Conservation (phyloP, 192 early-diverging fungal genomes). For the Thoreauomyces humboldtii region DNA sequence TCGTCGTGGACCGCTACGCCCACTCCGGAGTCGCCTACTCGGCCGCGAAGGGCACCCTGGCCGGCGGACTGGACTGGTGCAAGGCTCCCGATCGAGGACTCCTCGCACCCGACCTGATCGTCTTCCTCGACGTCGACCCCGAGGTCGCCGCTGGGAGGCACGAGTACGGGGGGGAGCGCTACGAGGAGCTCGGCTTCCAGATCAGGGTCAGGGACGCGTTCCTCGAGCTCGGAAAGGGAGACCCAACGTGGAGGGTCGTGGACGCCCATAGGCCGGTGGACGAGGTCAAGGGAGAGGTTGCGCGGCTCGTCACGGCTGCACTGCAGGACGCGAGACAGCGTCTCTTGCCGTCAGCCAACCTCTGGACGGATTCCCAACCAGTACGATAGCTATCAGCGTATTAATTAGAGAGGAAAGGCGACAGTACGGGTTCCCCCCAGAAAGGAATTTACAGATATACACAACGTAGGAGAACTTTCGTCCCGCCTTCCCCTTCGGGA, state of each 20-base stretch:
- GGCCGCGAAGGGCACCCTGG: conserved; percentile 69
- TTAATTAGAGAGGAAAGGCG: too few relatives aligned
- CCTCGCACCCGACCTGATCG: conserved; percentile 77
- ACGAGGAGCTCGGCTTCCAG: conserved; percentile 85
- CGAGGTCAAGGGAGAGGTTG: neutral
- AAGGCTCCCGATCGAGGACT: conserved; percentile 81
- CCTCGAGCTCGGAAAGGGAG: conserved; percentile 47
- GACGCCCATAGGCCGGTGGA: conserved; percentile 15
- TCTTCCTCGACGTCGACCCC: conserved; percentile 82
- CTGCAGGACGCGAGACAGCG: neutral
- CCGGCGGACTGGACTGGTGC: conserved; percentile 80
- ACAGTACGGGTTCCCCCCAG: too few relatives aligned
- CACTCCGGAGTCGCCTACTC: conserved; percentile 95
- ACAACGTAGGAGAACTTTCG: too few relatives aligned
- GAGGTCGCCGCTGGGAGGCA: conserved; percentile 72
- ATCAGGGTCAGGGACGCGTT: conserved; percentile 73
- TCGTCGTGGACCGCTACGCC: conserved; percentile 92
- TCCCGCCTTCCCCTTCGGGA: too few relatives aligned
- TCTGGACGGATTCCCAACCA: too few relatives aligned
- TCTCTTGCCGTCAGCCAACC: too few relatives aligned
- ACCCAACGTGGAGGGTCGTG: conserved; percentile 19
- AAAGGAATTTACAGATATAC: too few relatives aligned
- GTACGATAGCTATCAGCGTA: too few relatives aligned
- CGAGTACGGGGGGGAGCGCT: conserved; percentile 91
- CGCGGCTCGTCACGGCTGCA: neutral